Base-by-base conservation (phyloP, 768 basidiomycete genomes). In the Leccinum broughii region DNA sequence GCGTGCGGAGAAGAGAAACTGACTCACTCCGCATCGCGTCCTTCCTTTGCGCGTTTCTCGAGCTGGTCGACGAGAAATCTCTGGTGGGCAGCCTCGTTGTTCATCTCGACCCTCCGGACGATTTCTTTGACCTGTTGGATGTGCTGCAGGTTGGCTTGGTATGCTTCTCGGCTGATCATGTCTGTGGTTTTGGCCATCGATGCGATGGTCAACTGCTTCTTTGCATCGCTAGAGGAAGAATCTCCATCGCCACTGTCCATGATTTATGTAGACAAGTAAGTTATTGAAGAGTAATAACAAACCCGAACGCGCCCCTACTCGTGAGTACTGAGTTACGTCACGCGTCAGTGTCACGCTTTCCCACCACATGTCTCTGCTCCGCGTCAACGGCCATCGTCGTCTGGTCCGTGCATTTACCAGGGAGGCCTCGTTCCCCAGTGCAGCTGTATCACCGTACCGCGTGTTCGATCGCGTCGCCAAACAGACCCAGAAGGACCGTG, bases 381-480 rank as follows among this genome's bases (percentile, higher is more conserved):
- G 51, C 39, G 58, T 54, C 41, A 44, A n/a, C 17, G 39, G 35
- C 20, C 57, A 48, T 17, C 61, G 56, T 46, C 20, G 41, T 59
- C 60, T 70, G 49, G 64, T 65, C 55, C 82, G 84, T 50, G 63
- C 76, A 34, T 81, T 82, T 56, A 83, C 86, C 17, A 79, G 85
- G 6, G 68, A 83, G 57, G 79, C 85, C 17, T 71, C 60, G 5
- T 75, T 77, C 24, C 72, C 79, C 17, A 56, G 79, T 9, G 63
- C 34, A 35, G 34, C 79, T n/a, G 79, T 74, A 32, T 65, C 82
- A 0, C 75, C 77, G 54, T 96, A 89, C 70, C 81, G 88, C 70
- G 86, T 98, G 7, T 98, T 98, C 68, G 95, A 98, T 74, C 85
- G 95, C 37, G 74, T 79, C 50, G 85, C 79, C 8, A 98, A 98